These are phyloP conservation scores for Blastomyces silverae DNA, from an alignment of 2,329 filamentous ascomycete species.

Conservation along the genomic window DNA sequence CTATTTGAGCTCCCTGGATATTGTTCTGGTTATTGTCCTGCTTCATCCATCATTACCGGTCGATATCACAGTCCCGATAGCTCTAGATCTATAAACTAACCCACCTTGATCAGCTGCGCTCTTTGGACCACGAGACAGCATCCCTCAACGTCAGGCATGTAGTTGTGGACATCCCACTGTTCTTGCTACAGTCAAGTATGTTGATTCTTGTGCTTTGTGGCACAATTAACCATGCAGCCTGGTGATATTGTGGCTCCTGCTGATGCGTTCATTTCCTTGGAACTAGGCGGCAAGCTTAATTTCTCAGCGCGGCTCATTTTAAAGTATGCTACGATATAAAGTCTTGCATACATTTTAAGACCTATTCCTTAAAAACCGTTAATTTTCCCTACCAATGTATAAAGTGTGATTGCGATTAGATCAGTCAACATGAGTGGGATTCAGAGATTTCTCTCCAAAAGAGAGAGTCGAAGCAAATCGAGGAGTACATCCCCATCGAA, in stretches of 20 bases:
- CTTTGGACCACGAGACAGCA: not conserved
- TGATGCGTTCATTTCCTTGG: conserved; percentile 1
- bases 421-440: conserved; percentile 36
- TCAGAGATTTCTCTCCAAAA: conserved; percentile 38
- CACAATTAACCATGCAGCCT: conserved; percentile 9
- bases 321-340: not conserved
- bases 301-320: not conserved
- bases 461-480: conserved; percentile 30
- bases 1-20: not conserved
- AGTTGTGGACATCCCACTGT: not conserved
- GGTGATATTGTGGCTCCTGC: not conserved
- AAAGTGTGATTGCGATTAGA: not conserved
- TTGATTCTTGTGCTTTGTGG: not conserved
- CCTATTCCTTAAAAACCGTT: not conserved
- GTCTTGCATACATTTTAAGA: not conserved
- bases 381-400: not conserved
- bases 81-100: not conserved
- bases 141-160: conserved; percentile 2
- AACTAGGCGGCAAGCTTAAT: conserved; percentile 1
- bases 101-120: not conserved
- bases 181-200: not conserved
- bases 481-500: conserved; percentile 11
- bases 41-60: not conserved
- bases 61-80: not conserved
- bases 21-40: not conserved